Conservation (phyloP, 805 yeast genomes). For the Candida andamanensis region DNA sequence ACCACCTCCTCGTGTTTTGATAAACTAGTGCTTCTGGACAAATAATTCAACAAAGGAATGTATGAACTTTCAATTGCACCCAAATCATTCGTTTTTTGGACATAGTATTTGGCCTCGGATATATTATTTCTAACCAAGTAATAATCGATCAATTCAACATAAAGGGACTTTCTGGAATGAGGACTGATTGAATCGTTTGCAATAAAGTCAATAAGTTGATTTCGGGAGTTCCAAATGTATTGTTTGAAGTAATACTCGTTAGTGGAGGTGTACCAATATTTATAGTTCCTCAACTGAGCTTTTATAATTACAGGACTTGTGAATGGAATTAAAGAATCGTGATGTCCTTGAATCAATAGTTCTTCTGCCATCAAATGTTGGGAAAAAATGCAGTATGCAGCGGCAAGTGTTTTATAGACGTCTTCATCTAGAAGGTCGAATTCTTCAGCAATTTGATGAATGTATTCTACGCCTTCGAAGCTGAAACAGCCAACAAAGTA, state of each 20-base stretch:
- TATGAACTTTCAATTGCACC: constrained; percentile 21
- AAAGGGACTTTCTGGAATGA: too few relatives aligned
- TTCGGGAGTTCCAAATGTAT: background rate
- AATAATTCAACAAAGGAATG: constrained; percentile 24
- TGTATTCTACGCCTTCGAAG: constrained; percentile 15
- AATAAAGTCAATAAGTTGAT: too few relatives aligned
- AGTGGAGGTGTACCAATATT: constrained; percentile 21
- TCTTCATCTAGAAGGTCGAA: constrained; percentile 16
- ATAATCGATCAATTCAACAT: constrained; percentile 24
- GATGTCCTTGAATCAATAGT: constrained; percentile 27
- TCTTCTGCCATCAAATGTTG: constrained; percentile 30
- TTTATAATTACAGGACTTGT: constrained; percentile 21
- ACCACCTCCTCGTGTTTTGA: constrained; percentile 21
- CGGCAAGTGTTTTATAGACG: constrained; percentile 22
- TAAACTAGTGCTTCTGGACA: constrained; percentile 13
- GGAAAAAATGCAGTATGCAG: constrained; percentile 25
- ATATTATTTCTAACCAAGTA: constrained; percentile 14
- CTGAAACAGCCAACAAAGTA: constrained; percentile 19
- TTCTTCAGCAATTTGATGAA: constrained; percentile 15
- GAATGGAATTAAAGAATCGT: constrained; percentile 23
- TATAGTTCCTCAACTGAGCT: constrained; percentile 25
- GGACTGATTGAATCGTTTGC: too few relatives aligned
- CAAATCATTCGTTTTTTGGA: constrained; percentile 13
- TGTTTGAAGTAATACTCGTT: background rate
- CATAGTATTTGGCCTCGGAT: constrained; percentile 17